Conservation (phyloP, 208 protist species). For the Trypanosoma mega region DNA sequence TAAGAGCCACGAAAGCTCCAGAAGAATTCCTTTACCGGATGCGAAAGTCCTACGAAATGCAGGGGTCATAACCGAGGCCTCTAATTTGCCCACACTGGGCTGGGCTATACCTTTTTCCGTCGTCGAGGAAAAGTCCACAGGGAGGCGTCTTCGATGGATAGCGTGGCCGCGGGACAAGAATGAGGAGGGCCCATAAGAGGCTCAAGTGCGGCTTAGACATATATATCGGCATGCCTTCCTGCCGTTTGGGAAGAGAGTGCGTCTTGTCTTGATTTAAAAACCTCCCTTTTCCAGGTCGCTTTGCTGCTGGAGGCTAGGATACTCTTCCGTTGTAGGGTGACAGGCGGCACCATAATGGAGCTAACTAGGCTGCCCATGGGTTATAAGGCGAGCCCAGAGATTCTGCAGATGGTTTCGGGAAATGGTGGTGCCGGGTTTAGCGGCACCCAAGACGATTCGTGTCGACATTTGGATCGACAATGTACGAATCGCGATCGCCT, state of each 20-base stretch:
- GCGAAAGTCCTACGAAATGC: not conserved
- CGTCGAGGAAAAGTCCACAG: slow-evolving; percentile 1
- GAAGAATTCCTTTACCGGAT: slow-evolving; percentile 1
- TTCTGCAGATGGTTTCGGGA: slow-evolving; percentile 21
- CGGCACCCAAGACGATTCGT: not conserved
- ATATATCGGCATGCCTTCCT: not conserved
- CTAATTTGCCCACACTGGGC: not conserved
- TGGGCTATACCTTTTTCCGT: not conserved
- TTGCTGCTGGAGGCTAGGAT: not conserved
- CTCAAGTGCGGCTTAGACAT: not conserved
- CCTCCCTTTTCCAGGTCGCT: not conserved
- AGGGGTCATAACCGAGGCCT: not conserved
- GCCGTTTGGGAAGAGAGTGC: not conserved
- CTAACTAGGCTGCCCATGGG: slow-evolving; percentile 27
- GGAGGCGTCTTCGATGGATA: not conserved
- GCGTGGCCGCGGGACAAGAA: slow-evolving; percentile 1
- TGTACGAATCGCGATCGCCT: slow-evolving; percentile 23
- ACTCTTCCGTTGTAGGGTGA: not conserved
- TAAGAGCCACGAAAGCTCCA: not conserved
- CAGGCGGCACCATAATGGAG: slow-evolving; percentile 11
- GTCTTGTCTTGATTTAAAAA: not conserved
- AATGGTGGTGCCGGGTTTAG: slow-evolving; percentile 1
- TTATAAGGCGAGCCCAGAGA: slow-evolving; percentile 25
- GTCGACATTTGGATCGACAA: slow-evolving; percentile 32
- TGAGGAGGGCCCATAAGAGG: not conserved